Evolutionary conservation across 495 filamentous ascomycete genomes (phyloP).

Genomic region (Penicillium antarcticum): DNA sequence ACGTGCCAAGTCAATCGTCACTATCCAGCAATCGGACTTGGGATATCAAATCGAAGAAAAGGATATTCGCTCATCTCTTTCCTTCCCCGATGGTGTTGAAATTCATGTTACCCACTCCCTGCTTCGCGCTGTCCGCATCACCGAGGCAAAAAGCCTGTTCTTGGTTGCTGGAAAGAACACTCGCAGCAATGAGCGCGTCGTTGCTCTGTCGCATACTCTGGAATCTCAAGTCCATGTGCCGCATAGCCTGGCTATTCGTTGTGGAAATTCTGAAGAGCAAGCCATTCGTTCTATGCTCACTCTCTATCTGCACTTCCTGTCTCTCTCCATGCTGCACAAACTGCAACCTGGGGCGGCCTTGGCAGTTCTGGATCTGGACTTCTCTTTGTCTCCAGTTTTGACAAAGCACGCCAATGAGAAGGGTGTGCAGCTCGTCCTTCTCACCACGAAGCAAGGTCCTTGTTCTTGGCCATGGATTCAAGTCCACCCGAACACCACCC

Average conservation of each 20-base stretch:
- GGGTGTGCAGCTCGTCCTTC: conserved; percentile 13
- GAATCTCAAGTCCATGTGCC: conserved; percentile 13
- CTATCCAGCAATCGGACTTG: conserved; percentile 1
- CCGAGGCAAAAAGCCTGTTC: conserved; percentile 8
- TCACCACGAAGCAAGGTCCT: conserved; percentile 11
- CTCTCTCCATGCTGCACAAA: conserved; percentile 9
- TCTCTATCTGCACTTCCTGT: conserved; percentile 15
- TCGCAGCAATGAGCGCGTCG: not conserved
- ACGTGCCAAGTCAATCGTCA: not conserved
- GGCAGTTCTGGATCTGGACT: conserved; percentile 20
- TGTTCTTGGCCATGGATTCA: conserved; percentile 14
- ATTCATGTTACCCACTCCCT: conserved; percentile 12
- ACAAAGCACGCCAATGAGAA: conserved; percentile 11
- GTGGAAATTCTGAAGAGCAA: conserved; percentile 4
- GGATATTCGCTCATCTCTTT: not conserved
- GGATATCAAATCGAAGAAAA: conserved; percentile 14
- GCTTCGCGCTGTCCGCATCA: conserved; percentile 12
- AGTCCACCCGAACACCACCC: conserved; percentile 13
- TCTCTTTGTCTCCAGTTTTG: conserved; percentile 9
- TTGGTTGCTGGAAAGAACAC: conserved; percentile 11
- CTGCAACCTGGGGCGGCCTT: conserved; percentile 7
- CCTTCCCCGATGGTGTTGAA: not conserved
- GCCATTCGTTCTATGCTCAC: conserved; percentile 8
- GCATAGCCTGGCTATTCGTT: conserved; percentile 4
- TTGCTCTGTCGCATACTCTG: conserved; percentile 9